Evolutionary conservation across 331 rosid genomes (phyloP), one percentile per base, ranked within the genome.

Genomic region (Phaseolus coccineus): DNA sequence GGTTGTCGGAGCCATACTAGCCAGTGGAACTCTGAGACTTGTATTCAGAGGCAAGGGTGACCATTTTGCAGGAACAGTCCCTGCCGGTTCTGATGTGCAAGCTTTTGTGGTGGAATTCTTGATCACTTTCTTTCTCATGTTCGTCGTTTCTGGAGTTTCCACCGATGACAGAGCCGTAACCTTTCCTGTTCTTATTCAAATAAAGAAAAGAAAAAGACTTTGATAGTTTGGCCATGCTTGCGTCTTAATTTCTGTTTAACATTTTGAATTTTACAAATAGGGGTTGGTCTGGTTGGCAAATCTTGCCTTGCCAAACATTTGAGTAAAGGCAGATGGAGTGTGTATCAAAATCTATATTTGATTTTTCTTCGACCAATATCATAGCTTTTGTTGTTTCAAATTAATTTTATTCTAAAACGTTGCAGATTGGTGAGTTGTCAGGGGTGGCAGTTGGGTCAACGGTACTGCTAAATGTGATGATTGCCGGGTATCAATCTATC

Each of bases 71-170:
- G 97, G 98, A 81, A 90, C 98, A 42, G 22, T 58, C 1, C 89
- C 97, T 0, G 1, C 74, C 10, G 97, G 89, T 1, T 73, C 92
- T 42, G 6, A 84, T 11, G 0, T 84, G 22, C 98, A 91, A 65
- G 77, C 91, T 25, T 82, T 90, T 70, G 90, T 83, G 76, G 9
- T 90, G 9, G 97, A 93, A 51, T 93, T 91, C 84, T 84, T 91
- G 19, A 88, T 86, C 87, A 93, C 97, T 50, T 91, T 93, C 72
- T 87, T 73, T 79, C 97, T 91, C 71, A 87, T 93, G 98, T 90
- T 91, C 25, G 76, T 93, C 19, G 76, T 93, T 5, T 88, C 98
- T 42, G 95, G 95, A 8, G 95, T 93, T 2, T 92, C 95, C 69
- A 93, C 98, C 0, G 97, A 93, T 79, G 86, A 84, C 65, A 80